Evolutionary conservation across 306 rosid species (phyloP).

Genomic region (Gynostemma pentaphyllum): DNA sequence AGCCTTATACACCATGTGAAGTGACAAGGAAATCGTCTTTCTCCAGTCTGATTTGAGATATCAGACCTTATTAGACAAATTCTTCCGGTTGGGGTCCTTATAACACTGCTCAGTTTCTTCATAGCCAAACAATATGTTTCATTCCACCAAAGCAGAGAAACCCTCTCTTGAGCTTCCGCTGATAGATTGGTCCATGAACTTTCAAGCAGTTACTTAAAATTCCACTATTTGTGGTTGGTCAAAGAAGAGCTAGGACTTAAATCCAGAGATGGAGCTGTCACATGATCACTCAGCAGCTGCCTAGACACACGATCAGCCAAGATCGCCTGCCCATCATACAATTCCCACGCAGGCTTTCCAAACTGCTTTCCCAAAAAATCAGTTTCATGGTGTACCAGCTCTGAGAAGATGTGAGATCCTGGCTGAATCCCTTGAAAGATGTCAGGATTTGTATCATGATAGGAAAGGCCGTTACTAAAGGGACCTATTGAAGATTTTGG

Average conservation of each 20-base stretch:
- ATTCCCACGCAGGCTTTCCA: constrained; percentile 23
- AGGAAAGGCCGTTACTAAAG: constrained; percentile 22
- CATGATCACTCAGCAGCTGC: constrained; percentile 42
- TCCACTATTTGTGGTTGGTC: constrained; percentile 17
- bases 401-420: constrained; percentile 27
- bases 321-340: constrained; percentile 27
- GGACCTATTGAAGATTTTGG: constrained; percentile 26
- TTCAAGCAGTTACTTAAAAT: constrained; percentile 8
- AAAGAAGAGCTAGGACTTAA: constrained; percentile 15
- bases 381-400: constrained; percentile 14
- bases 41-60: background rate
- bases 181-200: constrained; percentile 1
- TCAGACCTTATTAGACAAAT: background rate
- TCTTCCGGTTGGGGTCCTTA: background rate
- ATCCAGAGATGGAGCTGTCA: constrained; percentile 25
- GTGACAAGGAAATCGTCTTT: background rate
- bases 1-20: background rate
- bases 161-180: constrained; percentile 7
- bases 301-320: constrained; percentile 48
- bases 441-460: constrained; percentile 35
- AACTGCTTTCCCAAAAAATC: constrained; percentile 27
- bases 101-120: background rate
- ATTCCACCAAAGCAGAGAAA: background rate
- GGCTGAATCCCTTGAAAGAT: constrained; percentile 28
- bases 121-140: background rate